A percentile compares a stretch with the other conserved stretches of the same genome.
Evolutionary conservation across 345 rosid genomes (phyloP).

Genomic region (Gossypium sturtianum): DNA sequence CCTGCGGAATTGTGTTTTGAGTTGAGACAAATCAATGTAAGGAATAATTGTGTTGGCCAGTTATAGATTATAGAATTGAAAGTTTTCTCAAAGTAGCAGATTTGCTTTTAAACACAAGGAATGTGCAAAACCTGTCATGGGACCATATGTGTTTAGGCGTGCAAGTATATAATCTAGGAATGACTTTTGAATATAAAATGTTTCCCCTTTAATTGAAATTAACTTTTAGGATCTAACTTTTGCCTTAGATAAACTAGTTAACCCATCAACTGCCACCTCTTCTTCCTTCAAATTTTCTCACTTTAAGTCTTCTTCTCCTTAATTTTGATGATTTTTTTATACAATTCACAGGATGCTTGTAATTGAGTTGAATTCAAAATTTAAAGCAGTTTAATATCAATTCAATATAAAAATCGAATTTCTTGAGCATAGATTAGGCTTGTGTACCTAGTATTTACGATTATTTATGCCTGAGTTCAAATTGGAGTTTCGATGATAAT

Average conservation of each 20-base stretch:
- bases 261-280: neutral
- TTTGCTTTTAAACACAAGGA: slow-evolving; percentile 4
- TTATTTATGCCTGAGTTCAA: too few species aligned
- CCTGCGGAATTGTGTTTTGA: too few species aligned
- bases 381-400: too few species aligned
- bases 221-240: neutral
- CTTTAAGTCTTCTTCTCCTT: too few species aligned
- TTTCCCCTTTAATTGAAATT: neutral
- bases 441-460: too few species aligned
- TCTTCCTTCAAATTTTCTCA: neutral
- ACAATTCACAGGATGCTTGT: neutral
- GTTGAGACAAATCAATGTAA: neutral
- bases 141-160: slow-evolving; percentile 7
- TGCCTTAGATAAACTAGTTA: neutral
- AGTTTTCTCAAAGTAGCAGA: neutral
- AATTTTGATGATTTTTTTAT: neutral
- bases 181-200: neutral
- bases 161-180: slow-evolving; percentile 5
- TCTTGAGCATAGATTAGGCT: too few species aligned
- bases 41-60: neutral
- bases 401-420: too few species aligned
- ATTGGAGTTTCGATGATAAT: too few species aligned
- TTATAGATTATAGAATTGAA: neutral
- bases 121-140: neutral
- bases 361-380: neutral